Evolutionary conservation across 306 rosid genomes (phyloP).

Genomic region (Senna siamea): DNA sequence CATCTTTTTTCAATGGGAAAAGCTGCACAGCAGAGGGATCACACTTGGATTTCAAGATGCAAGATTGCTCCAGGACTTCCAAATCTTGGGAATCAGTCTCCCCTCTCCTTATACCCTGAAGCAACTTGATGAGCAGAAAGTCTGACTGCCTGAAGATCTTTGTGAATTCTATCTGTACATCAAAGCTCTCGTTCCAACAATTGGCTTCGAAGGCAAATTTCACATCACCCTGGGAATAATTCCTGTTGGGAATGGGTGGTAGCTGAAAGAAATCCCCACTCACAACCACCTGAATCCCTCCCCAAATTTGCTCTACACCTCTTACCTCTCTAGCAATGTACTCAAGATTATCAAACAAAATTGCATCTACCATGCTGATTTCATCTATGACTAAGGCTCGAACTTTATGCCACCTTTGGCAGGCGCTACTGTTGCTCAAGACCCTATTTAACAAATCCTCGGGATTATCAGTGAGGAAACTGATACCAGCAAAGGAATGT

Average conservation of each 20-base stretch:
- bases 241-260: conserved; percentile 40
- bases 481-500: conserved; percentile 58
- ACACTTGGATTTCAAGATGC: conserved; percentile 17
- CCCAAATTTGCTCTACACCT: conserved; percentile 46
- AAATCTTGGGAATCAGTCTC: conserved; percentile 40
- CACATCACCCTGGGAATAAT: not conserved
- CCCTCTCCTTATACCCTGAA: conserved; percentile 60
- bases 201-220: conserved; percentile 62
- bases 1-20: conserved; percentile 51
- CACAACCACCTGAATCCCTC: conserved; percentile 68
- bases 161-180: conserved; percentile 49
- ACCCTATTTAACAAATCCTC: conserved; percentile 20
- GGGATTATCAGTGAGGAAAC: not conserved
- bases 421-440: conserved; percentile 23
- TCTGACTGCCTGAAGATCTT: conserved; percentile 62
- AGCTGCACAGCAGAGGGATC: conserved; percentile 54
- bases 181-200: conserved; percentile 61
- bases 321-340: conserved; percentile 42
- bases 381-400: conserved; percentile 64
- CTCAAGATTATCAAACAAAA: conserved; percentile 51
- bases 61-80: conserved; percentile 39
- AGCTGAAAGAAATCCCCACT: conserved; percentile 74
- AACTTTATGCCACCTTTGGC: conserved; percentile 49
- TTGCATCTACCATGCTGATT: conserved; percentile 56
- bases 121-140: conserved; percentile 46